phyloP scores from a whole-genome alignment of 371 early-diverging fungal genomes.

The Umbelopsis sp. region DNA sequence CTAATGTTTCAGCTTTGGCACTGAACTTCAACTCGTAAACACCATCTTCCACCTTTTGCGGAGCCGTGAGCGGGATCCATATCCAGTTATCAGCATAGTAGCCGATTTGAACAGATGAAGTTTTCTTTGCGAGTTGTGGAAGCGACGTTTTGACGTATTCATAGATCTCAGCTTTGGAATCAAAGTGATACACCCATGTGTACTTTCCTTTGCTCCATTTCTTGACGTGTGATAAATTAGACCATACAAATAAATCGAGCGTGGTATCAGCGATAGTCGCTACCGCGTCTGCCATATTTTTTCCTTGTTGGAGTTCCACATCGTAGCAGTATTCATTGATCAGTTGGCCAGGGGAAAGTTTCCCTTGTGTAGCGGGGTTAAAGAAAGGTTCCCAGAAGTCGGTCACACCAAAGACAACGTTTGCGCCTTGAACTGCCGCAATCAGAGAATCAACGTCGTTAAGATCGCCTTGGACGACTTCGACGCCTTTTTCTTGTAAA shows the following conservation, averaged over 20 bases:
- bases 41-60: neutral
- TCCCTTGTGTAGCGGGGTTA: neutral
- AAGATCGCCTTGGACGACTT: constrained; percentile 3
- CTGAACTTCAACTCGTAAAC: neutral
- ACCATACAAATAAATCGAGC: neutral
- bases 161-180: neutral
- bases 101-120: neutral
- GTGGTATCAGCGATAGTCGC: neutral
- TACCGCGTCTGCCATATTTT: constrained; percentile 3
- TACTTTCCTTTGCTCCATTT: constrained; percentile 12
- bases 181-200: constrained; percentile 12
- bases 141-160: neutral
- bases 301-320: neutral
- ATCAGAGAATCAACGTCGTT: neutral
- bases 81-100: neutral
- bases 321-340: constrained; percentile 11
- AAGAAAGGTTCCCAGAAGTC: constrained; percentile 11
- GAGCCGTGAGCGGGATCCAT: neutral
- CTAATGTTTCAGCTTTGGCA: neutral
- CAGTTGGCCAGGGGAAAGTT: neutral
- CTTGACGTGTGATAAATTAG: neutral
- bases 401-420: constrained; percentile 8
- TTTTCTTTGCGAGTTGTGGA: neutral
- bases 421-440: constrained; percentile 1
- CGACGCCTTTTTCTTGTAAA: neutral